phyloP scores from a whole-genome alignment of 139 green algal species.

The Edaphochlamys debaryana region DNA sequence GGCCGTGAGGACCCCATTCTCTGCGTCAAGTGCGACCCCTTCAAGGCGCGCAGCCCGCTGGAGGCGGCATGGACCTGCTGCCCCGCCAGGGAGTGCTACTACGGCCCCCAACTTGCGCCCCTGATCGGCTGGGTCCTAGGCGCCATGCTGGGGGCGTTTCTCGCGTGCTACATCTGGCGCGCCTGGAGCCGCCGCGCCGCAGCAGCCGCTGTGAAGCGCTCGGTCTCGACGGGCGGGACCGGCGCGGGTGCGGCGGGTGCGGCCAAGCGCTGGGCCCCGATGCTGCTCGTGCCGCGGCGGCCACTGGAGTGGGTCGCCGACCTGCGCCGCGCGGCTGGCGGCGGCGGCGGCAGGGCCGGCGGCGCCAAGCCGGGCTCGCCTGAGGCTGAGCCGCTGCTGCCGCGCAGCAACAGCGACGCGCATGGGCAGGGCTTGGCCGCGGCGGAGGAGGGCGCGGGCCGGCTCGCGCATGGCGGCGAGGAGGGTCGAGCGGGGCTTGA shows the following conservation, averaged over 20 bases:
- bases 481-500: neutral
- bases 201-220: neutral
- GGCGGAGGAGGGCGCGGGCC: neutral
- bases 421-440: neutral
- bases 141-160: neutral
- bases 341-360: neutral
- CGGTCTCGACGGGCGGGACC: no score
- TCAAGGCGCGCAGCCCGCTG: neutral
- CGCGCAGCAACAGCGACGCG: neutral
- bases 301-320: neutral
- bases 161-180: slow-evolving; percentile 19
- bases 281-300: neutral
- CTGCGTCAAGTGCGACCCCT: slow-evolving; percentile 43
- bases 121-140: slow-evolving; percentile 24
- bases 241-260: no score
- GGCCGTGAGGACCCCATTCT: neutral
- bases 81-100: slow-evolving; percentile 12
- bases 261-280: neutral
- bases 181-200: neutral
- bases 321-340: neutral
- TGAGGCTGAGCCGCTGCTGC: neutral
- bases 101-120: neutral
- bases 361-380: neutral
- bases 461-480: no score
- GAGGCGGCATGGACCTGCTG: slow-evolving; percentile 25